Base-by-base conservation (phyloP, 805 yeast species). In the Kodamaea kakaduensis region DNA sequence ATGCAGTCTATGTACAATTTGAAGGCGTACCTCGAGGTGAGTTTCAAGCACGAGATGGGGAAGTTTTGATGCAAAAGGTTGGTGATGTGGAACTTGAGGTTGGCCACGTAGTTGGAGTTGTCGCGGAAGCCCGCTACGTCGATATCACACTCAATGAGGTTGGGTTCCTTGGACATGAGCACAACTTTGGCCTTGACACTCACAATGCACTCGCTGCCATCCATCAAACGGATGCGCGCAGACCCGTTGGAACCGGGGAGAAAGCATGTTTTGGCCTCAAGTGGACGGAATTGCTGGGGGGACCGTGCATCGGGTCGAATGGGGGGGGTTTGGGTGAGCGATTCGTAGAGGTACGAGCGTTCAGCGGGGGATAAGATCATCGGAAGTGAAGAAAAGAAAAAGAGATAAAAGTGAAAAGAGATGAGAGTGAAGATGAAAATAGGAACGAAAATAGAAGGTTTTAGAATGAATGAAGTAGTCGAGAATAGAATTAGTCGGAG, bases 231-330 rank as follows among this genome's bases (percentile, higher is more conserved):
- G 13, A 90, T 76, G 61, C 95, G 73, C 0, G 97, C 83, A 2
- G 97, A 88, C 9, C 98, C 98, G 60, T 90, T 86, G 3, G 96
- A 84, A 34, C 81, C 76, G 0, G 95, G 93, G 40, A 93, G 67
- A 48, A 90, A 83, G 32, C 81, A 81, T 6, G 85, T 78, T 9
- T 77, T 78, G 3, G 95, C 84, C 51, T 87, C 94, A 31, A 93
- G 59, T 0, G 97, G 96, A 45, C 97, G 72, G 52, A 84, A 84
- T 56, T 88, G 96, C 40, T 71, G 65, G 9, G 67, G 67, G 6
- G 68, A 61, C 49, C 98, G 73, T 1, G 96, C 84, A 57, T 93
- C 98, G 2, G 97, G 94, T 42, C 98, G 74, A 20, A 80, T 67
- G 4, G 83, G 75, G 0, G 89, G 82, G 2, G 51, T 39, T 9